Evolutionary conservation across 2,329 filamentous ascomycete genomes (phyloP), one percentile per base, ranked within the genome.

Genomic region (Arthrobotrys sinensis): DNA sequence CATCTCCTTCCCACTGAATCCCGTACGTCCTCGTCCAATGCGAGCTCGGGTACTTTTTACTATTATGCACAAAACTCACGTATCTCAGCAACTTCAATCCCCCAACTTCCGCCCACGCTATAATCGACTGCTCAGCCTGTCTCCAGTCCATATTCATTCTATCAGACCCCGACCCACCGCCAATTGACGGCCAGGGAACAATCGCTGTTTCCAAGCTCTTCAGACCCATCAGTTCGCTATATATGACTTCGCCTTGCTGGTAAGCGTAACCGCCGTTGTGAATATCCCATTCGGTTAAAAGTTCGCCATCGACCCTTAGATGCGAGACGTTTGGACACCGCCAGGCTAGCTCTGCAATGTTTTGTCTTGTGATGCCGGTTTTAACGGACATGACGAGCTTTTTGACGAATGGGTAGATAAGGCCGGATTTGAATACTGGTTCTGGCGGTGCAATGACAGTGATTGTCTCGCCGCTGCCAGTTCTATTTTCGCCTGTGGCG

Each of bases 1-100:
- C 55, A 24, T 40, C 34, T 1, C 34, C 55, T n/a, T 43, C 55
- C 55, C 55, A 60, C 10, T 16, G 4, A 16, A 60, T 28, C 43
- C 55, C 55, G n/a, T 60, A 60, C 10, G 55, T 60, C 19, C 55
- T 60, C 10, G 34, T 60, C 55, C 55, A 60, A n/a, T 60, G 55
- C 16, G 55, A 60, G 36, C 8, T 16, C 19, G 55, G 55, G n/a
- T 60, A 43, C 36, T 60, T 60, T 19, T 43, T 60, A 16, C 55
- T 24, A 19, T 60, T 60, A 28, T 60, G 36, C 36, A 60, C 55
- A 10, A 60, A 60, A 16, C 55, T 60, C 19, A 60, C 36, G 11
- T 60, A 60, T 60, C 55, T 60, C 11, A 60, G 16, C 19, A 60
- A 28, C 21, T 28, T 60, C 21, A 60, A 8, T 8, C 55, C 34